These are phyloP conservation scores for Beauveria asiatica DNA, from an alignment of 2,329 filamentous ascomycete species.

Conservation along the genomic window DNA sequence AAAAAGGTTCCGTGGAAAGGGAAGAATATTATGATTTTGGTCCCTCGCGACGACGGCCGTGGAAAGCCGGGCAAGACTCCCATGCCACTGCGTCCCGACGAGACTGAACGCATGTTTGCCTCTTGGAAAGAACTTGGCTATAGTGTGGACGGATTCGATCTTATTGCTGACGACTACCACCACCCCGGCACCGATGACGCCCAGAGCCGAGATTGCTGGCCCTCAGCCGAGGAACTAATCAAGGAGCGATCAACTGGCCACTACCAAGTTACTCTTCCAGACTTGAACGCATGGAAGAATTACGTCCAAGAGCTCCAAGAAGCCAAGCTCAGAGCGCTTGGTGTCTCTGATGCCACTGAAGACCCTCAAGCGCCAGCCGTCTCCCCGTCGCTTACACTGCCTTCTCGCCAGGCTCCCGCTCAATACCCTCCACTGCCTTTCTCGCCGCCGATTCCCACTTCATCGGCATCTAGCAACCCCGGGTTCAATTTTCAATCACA, in stretches of 20 bases:
- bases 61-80: slow-evolving; percentile 48
- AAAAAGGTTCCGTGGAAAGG: slow-evolving; percentile 70
- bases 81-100: slow-evolving; percentile 44
- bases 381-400: slow-evolving; percentile 55
- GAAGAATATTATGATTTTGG: slow-evolving; percentile 62
- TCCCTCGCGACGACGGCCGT: slow-evolving; percentile 60
- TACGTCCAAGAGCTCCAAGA: slow-evolving; percentile 81
- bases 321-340: slow-evolving; percentile 84
- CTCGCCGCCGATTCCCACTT: slow-evolving; percentile 73
- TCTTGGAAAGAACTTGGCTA: slow-evolving; percentile 65
- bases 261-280: slow-evolving; percentile 61
- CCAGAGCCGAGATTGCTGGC: slow-evolving; percentile 64
- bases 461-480: slow-evolving; percentile 66
- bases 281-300: slow-evolving; percentile 60
- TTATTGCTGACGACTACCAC: slow-evolving; percentile 39
- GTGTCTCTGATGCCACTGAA: slow-evolving; percentile 71
- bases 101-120: slow-evolving; percentile 53
- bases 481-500: slow-evolving; percentile 48
- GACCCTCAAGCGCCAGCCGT: slow-evolving; percentile 56
- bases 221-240: slow-evolving; percentile 48
- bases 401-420: slow-evolving; percentile 61
- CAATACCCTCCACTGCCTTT: slow-evolving; percentile 71
- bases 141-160: slow-evolving; percentile 58
- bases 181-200: slow-evolving; percentile 34
- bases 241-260: slow-evolving; percentile 43